Conservation (phyloP, 495 filamentous ascomycete genomes). For the Penicillium verhagenii region DNA sequence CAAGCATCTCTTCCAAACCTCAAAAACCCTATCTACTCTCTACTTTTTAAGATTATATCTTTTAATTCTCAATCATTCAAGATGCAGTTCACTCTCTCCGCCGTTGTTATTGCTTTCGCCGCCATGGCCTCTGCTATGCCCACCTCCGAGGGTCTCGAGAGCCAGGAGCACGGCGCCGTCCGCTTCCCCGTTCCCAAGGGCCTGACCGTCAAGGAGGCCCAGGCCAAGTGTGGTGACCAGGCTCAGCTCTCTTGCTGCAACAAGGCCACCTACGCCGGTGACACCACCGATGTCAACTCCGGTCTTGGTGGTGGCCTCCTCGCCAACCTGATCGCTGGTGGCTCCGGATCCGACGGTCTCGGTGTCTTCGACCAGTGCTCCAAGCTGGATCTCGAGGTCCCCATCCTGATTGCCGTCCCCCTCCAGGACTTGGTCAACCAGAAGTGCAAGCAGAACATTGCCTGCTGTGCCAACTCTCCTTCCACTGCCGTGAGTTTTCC, state of each 20-base stretch:
- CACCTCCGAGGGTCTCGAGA: slow-evolving; percentile 3
- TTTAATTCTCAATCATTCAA: slow-evolving; percentile 21
- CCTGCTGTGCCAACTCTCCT: slow-evolving; percentile 47
- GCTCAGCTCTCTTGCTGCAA: slow-evolving; percentile 52
- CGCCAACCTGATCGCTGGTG: slow-evolving; percentile 32
- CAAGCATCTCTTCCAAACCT: slow-evolving; percentile 10
- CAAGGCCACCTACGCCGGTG: slow-evolving; percentile 42
- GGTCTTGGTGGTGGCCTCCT: slow-evolving; percentile 26
- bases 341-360: slow-evolving; percentile 35
- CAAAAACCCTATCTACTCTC: slow-evolving; percentile 7
- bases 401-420: slow-evolving; percentile 31
- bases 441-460: slow-evolving; percentile 54
- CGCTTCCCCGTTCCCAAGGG: slow-evolving; percentile 30
- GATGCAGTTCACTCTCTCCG: slow-evolving; percentile 28
- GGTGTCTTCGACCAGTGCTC: slow-evolving; percentile 41
- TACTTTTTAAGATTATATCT: slow-evolving; percentile 24
- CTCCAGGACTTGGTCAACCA: slow-evolving; percentile 44
- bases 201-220: slow-evolving; percentile 47
- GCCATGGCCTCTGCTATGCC: slow-evolving; percentile 16
- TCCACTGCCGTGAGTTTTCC: slow-evolving; percentile 34
- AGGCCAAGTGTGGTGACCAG: slow-evolving; percentile 49
- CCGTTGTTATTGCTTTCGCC: slow-evolving; percentile 17
- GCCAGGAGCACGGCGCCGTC: slow-evolving; percentile 7
- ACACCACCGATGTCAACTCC: slow-evolving; percentile 34
- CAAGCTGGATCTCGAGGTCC: slow-evolving; percentile 33